phyloP scores from a whole-genome alignment of 495 filamentous ascomycete species.

The Cercophora sp. region DNA sequence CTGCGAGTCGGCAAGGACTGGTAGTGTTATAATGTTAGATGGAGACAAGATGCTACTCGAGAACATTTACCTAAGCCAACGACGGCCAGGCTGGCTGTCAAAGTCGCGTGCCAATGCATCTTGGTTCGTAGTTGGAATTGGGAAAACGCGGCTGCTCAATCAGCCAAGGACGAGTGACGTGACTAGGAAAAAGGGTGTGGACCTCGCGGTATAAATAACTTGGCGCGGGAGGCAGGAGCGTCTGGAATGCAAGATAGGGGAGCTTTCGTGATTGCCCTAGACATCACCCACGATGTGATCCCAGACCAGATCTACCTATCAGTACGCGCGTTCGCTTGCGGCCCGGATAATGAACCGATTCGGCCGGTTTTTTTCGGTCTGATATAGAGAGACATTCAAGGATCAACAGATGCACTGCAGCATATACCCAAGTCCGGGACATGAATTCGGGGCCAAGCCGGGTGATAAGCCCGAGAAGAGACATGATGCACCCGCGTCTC shows the following conservation, averaged over 20 bases:
- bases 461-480: constrained; percentile 2
- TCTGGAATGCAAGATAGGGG: no score
- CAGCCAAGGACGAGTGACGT: background rate
- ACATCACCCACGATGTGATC: no score
- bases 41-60: background rate
- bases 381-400: background rate
- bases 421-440: background rate
- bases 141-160: background rate
- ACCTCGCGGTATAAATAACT: background rate
- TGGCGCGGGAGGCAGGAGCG: no score
- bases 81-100: background rate
- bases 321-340: no score
- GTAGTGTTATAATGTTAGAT: background rate
- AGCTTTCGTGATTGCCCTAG: no score
- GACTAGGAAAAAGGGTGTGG: background rate
- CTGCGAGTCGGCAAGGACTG: background rate
- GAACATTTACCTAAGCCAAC: background rate
- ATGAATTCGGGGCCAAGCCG: background rate
- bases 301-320: no score
- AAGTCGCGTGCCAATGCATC: constrained; percentile 3
- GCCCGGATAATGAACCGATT: no score
- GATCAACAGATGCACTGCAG: background rate
- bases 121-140: background rate
- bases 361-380: no score
- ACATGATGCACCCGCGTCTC: no score